Percentiles rank a stretch among this genome's conserved stretches.
Conservation (phyloP, 257 asterid species). For the Anisodus tanguticus region DNA sequence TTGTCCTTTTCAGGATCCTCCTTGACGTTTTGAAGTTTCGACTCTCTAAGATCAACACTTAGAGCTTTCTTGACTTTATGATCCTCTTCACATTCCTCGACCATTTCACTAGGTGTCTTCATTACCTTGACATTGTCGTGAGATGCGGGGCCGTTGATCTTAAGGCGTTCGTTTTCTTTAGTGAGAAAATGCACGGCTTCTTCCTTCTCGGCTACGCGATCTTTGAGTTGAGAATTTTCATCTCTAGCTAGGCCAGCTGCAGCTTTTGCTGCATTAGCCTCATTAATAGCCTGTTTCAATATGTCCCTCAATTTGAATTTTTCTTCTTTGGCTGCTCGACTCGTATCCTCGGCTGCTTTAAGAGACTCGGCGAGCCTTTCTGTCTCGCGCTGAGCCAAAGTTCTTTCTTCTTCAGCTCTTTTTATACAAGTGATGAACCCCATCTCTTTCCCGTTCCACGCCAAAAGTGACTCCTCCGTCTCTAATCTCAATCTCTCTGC, state of each 20-base stretch:
- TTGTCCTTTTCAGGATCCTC: slow-evolving; percentile 10
- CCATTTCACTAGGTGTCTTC: background rate
- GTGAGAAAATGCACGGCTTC: slow-evolving; percentile 31
- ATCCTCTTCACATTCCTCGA: background rate
- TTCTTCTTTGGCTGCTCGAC: slow-evolving; percentile 29
- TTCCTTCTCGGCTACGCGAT: slow-evolving; percentile 29
- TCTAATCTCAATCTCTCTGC: slow-evolving; percentile 73
- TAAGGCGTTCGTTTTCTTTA: slow-evolving; percentile 17
- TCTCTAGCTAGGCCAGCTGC: slow-evolving; percentile 35
- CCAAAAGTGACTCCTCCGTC: slow-evolving; percentile 81
- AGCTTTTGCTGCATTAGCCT: slow-evolving; percentile 37
- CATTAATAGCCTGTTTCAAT: slow-evolving; percentile 67
- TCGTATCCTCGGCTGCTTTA: slow-evolving; percentile 27
- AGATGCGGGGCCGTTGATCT: slow-evolving; percentile 6
- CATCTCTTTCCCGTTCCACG: slow-evolving; percentile 88
- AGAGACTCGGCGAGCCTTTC: slow-evolving; percentile 11
- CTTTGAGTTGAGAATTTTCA: slow-evolving; percentile 43
- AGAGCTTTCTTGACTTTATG: background rate
- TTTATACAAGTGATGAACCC: slow-evolving; percentile 79
- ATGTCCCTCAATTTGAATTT: slow-evolving; percentile 33
- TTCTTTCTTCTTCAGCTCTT: slow-evolving; percentile 73
- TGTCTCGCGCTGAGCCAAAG: slow-evolving; percentile 46
- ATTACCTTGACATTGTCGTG: background rate
- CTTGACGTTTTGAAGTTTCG: background rate
- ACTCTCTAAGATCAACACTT: slow-evolving; percentile 6